Evolutionary conservation across 1,284 basidiomycete species (phyloP).

Genomic region (Ganoderma resinaceum): DNA sequence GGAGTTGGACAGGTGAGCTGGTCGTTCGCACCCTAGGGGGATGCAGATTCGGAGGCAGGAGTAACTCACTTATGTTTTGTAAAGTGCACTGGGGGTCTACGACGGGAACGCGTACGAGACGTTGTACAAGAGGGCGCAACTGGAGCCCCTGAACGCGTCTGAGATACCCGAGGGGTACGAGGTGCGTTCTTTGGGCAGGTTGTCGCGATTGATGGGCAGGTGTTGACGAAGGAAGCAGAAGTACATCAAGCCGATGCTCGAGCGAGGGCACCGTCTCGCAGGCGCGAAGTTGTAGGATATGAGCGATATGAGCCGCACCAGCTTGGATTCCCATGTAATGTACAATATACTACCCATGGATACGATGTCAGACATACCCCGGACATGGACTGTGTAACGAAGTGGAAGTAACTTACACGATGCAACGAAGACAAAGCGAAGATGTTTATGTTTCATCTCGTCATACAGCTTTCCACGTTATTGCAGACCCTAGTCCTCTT

Average conservation of each 20-base stretch:
- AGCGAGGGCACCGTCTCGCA: slow-evolving; percentile 50
- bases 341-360: slow-evolving; percentile 9
- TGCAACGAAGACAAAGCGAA: not conserved
- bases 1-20: slow-evolving; percentile 72
- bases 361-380: not conserved
- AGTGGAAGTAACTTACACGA: not conserved
- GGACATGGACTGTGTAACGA: not conserved
- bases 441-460: not conserved
- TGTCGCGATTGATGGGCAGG: not conserved
- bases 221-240: slow-evolving; percentile 6
- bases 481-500: slow-evolving; percentile 11
- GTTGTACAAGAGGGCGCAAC: slow-evolving; percentile 68
- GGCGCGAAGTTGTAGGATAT: slow-evolving; percentile 36
- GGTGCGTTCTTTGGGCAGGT: slow-evolving; percentile 42
- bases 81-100: slow-evolving; percentile 67
- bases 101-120: slow-evolving; percentile 76
- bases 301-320: not conserved
- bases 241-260: slow-evolving; percentile 46
- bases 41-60: too few species aligned
- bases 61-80: too few species aligned
- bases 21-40: not conserved
- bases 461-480: too few species aligned
- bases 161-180: slow-evolving; percentile 61
- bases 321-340: slow-evolving; percentile 4
- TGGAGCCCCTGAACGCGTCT: slow-evolving; percentile 68